Base-by-base conservation (phyloP, 306 rosid genomes). In the Corylus avellana region DNA sequence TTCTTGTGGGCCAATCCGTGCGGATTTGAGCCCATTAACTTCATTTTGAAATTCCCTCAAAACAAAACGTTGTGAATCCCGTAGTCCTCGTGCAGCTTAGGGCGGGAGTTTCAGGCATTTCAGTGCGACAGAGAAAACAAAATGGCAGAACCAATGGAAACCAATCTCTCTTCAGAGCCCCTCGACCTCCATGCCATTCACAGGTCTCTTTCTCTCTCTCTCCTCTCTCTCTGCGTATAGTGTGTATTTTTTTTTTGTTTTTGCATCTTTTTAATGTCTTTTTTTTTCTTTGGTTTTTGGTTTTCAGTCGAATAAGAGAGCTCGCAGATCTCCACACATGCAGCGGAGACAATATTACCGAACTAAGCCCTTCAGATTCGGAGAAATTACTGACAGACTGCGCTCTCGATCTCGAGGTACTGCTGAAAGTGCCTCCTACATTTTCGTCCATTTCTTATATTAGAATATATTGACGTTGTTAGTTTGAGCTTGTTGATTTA, bases 221-320 rank as follows among this genome's bases (percentile, higher is more conserved):
- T 32, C 54, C 73, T 44, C 12, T 73, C 12, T 73, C 22, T 27
- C 54, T 1, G n/a, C 12, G 29, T 1, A 27, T 62, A 12, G 42
- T 39, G 9, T 42, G 12, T 27, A 59, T 9, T 58, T 57, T 37
- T 66, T 9, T 58, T 57, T 37, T 66, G 1, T 0, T 16, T 37
- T 39, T 42, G 9, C 22, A 12, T 32, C 9, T 20, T 44, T 18
- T 46, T 74, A 51, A 39, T 13, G 35, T 32, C 35, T 32, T 32
- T 32, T 50, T 42, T 63, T 20, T 11, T 70, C 50, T 14, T 3
- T 72, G 16, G 66, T 12, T 42, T 48, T 42, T 74, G 70, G 62
- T 4, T 80, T 81, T 55, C 80, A 94, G 94, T 78, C 92, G 85
- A 64, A 77, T 90, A 22, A 84, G 85, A 75, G 89, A 88, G 83